These are phyloP conservation scores for Apiospora arundinis DNA, from an alignment of 2,329 filamentous ascomycete genomes.

Conservation along the genomic window DNA sequence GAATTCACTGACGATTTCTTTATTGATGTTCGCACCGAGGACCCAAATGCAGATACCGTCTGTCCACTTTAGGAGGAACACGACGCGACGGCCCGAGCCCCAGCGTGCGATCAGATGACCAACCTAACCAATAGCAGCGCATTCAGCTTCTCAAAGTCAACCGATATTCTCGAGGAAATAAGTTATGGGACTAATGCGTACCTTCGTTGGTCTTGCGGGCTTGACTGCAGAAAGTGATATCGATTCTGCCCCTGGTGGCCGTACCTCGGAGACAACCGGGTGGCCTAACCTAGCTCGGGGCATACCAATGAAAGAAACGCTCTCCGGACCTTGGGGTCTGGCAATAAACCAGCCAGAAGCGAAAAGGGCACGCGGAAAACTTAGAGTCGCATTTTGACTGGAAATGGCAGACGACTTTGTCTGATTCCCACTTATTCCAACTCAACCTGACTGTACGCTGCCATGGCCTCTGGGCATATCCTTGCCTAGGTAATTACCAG, in stretches of 20 bases:
- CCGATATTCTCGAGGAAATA: background rate
- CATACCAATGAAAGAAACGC: background rate
- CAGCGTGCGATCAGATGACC: background rate
- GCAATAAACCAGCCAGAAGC: background rate
- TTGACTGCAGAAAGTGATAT: background rate
- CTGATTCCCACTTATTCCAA: too few species aligned
- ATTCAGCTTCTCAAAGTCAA: conserved; percentile 7
- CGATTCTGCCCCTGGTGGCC: background rate
- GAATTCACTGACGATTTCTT: background rate
- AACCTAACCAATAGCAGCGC: background rate
- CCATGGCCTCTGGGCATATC: too few species aligned
- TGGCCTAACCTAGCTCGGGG: background rate
- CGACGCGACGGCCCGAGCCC: background rate
- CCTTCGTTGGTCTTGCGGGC: background rate
- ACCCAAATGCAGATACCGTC: background rate
- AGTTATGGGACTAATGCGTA: background rate
- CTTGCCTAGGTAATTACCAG: too few species aligned
- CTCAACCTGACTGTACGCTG: too few species aligned
- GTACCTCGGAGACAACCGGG: background rate
- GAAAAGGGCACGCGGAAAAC: background rate
- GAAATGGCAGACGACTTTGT: too few species aligned
- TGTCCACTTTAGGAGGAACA: background rate
- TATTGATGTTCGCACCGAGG: background rate
- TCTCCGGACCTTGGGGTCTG: background rate
- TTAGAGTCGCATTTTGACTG: background rate